A percentile compares a stretch with the other conserved stretches of the same genome.
phyloP scores from a whole-genome alignment of 257 asterid genomes.

The Scutellaria baicalensis region DNA sequence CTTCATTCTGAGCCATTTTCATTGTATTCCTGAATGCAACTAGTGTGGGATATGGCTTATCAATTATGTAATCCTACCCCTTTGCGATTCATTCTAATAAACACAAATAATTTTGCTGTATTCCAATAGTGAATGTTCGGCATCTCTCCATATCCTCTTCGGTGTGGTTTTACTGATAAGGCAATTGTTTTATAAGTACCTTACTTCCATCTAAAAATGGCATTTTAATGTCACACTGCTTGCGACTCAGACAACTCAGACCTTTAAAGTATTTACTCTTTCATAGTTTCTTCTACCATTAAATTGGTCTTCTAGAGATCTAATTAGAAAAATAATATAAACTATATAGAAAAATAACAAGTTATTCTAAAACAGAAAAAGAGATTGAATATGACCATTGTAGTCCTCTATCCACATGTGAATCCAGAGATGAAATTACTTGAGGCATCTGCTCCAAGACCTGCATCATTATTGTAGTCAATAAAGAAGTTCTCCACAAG shows the following conservation, averaged over 20 bases:
- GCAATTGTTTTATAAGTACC: background rate
- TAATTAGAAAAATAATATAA: background rate
- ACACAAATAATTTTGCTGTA: background rate
- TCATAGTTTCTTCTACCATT: background rate
- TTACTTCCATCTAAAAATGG: background rate
- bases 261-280: background rate
- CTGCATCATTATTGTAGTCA: slow-evolving; percentile 25
- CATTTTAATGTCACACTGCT: background rate
- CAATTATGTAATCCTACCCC: background rate
- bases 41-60: background rate
- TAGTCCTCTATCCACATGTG: slow-evolving; percentile 62
- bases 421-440: slow-evolving; percentile 67
- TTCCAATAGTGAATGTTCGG: background rate
- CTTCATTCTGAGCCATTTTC: background rate
- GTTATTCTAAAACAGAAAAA: background rate
- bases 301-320: background rate
- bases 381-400: slow-evolving; percentile 38
- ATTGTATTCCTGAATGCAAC: background rate
- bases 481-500: slow-evolving; percentile 6
- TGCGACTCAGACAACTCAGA: background rate
- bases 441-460: slow-evolving; percentile 73
- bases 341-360: background rate
- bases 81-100: background rate
- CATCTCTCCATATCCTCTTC: background rate
- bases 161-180: background rate